phyloP scores from a whole-genome alignment of 371 early-diverging fungal genomes.

The Apophysomyces trapeziformis region DNA sequence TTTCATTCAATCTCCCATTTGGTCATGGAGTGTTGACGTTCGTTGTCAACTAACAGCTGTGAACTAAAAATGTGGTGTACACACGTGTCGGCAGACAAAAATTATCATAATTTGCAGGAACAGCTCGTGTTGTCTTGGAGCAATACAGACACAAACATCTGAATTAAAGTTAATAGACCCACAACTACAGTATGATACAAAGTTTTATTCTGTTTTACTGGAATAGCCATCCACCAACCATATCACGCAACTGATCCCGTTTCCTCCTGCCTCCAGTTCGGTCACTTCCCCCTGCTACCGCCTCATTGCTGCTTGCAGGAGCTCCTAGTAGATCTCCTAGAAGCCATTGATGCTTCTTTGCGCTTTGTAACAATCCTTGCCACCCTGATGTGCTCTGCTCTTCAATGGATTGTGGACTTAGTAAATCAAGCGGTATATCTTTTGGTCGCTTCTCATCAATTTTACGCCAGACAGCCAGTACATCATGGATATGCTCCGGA shows the following conservation, averaged over 20 bases:
- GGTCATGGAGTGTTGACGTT: no score
- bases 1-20: no score
- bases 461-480: slow-evolving; percentile 61
- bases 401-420: slow-evolving; percentile 16
- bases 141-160: no score
- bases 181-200: slow-evolving; percentile 4
- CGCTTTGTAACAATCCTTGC: slow-evolving; percentile 34
- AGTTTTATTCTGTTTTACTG: slow-evolving; percentile 10
- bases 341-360: slow-evolving; percentile 34
- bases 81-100: no score
- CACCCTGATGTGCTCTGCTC: slow-evolving; percentile 20
- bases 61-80: no score
- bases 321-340: slow-evolving; percentile 29
- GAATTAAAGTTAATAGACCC: no score
- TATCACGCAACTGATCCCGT: slow-evolving; percentile 25
- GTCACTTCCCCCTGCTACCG: slow-evolving; percentile 14
- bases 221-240: slow-evolving; percentile 25
- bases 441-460: slow-evolving; percentile 45
- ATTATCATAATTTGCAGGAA: no score
- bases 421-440: slow-evolving; percentile 13
- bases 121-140: no score
- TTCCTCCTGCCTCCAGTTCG: slow-evolving; percentile 18
- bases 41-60: no score
- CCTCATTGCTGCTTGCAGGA: neutral
- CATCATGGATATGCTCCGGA: slow-evolving; percentile 55